Base-by-base conservation (phyloP, 805 yeast genomes). In the Wickerhamomyces chaumierensis region DNA sequence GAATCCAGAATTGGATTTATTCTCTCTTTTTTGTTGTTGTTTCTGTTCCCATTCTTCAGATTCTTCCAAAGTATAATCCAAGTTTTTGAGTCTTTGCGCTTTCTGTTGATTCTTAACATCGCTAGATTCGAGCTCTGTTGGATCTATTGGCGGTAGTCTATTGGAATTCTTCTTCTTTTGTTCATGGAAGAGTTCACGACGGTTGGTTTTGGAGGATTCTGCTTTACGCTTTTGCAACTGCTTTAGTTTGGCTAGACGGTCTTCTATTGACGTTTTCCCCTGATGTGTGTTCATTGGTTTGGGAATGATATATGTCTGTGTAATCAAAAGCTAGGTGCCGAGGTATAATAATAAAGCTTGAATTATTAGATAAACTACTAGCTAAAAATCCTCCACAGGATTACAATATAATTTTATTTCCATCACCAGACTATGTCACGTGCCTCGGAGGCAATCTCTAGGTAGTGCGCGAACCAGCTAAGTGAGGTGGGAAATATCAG, bases 21-120 rank as follows among this genome's bases (percentile, higher is more conserved):
- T 56, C 6, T 45, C 45, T 31, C 47, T 46, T 38, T 56, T 60
- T 36, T 48, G 45, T 33, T 49, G 57, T 39, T 57, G 51, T 38
- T 63, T 66, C 21, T 49, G 58, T 18, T 75, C 71, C 87, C 87
- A 81, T 39, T 62, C 61, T 45, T 77, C 81, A 40, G 75, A 67
- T 38, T 82, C 83, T 38, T 75, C 81, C 5, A 79, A 68, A 0
- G 82, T 69, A 58, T 74, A 73, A 39, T 72, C 72, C 70, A 72
- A 62, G 15, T 31, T 31, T 13, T 31, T 31, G 11, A 31, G 18
- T 14, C 33, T 31, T 31, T 31, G 33, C 5, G 33, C 17, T 15
- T 12, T 17, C 5, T 12, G n/a, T 31, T 15, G 9, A 31, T 31
- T 8, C 13, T n/a, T 17, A 8, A 15, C 33, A 16, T 15, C 18